Percentiles rank a stretch among this genome's conserved stretches.
These are phyloP conservation scores for Botrytis porri DNA, from an alignment of 2,329 filamentous ascomycete genomes.

Conservation along the genomic window DNA sequence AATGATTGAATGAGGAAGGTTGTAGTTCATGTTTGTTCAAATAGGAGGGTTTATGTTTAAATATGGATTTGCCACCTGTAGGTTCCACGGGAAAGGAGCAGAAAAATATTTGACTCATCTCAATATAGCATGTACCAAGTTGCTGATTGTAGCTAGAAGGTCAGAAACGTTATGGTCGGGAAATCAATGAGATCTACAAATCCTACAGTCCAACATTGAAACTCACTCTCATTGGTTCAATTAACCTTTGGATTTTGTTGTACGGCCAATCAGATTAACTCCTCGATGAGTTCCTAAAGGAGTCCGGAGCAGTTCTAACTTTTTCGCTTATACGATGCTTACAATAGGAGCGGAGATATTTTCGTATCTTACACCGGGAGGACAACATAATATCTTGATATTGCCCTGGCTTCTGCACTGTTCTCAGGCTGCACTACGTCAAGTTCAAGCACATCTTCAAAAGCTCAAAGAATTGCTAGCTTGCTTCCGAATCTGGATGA, in stretches of 20 bases:
- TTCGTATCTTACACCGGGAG: not conserved
- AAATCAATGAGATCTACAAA: not conserved
- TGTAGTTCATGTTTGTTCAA: not conserved
- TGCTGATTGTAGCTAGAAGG: constrained; percentile 3
- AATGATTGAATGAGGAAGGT: constrained; percentile 7
- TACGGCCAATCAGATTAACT: constrained; percentile 9
- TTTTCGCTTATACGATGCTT: constrained; percentile 6
- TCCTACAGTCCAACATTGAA: not conserved
- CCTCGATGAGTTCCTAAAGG: constrained; percentile 12
- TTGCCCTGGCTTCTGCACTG: not conserved
- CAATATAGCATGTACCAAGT: not conserved
- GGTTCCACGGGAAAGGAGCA: not conserved
- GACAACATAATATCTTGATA: not conserved
- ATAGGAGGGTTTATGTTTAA: not conserved
- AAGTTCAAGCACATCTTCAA: not conserved
- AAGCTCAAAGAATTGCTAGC: not conserved
- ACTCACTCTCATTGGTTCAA: constrained; percentile 2
- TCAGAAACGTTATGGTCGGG: not conserved
- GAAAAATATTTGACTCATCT: not conserved
- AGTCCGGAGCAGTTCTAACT: constrained; percentile 10
- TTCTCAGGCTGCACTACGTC: not conserved
- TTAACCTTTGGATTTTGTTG: not conserved
- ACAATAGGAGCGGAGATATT: constrained; percentile 10
- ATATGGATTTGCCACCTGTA: not conserved
- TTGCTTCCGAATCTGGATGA: constrained; percentile 3